Base-by-base conservation (phyloP, 192 early-diverging fungal genomes). In the Jimgerdemannia flammicorona region DNA sequence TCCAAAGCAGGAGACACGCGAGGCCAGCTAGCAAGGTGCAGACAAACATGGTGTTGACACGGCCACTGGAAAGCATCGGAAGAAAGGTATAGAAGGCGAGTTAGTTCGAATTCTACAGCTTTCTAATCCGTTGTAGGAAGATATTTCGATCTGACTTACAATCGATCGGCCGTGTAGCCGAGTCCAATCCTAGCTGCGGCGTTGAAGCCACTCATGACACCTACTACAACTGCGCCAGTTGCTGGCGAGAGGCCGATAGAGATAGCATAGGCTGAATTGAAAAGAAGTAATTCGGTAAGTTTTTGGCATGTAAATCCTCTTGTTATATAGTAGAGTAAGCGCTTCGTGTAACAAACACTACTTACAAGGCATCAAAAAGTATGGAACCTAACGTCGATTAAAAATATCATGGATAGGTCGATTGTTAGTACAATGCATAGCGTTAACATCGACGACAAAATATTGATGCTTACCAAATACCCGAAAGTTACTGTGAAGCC, bases 191-290 rank as follows among this genome's bases (percentile, higher is more conserved):
- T 87, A 14, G 88, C 88, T 1, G 90, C 66, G 3, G 91, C 88
- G 11, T 90, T 91, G 14, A 84, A 78, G 40, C 84, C 92, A 49
- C 87, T 89, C 84, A 92, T 90, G 49, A 95, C 75, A 66, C 89
- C 89, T 41, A 93, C 75, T 63, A 93, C 80, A 29, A 86, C 79
- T 2, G 87, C 84, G 14, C 84, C 90, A 19, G 86, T 83, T 0
- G 67, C 72, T 2, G 49, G 42, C 8, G 80, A 75, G 29, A 87
- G 77, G 29, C 84, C 85, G 10, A 86, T 73, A 64, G 81, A 72
- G 63, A 78, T 67, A 4, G 84, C 87, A 65, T 80, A 89, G 17
- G 74, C 76, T 87, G 75, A 10, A 59, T 44, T 17, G n/a, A 42
- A 43, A n/a, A 20, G 4, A 66, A 0, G 64, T 54, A 59, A 18